Percentiles rank a stretch among this genome's conserved stretches.
Conservation (phyloP, 1,284 basidiomycete species). For the Rhizoctonia solani region DNA sequence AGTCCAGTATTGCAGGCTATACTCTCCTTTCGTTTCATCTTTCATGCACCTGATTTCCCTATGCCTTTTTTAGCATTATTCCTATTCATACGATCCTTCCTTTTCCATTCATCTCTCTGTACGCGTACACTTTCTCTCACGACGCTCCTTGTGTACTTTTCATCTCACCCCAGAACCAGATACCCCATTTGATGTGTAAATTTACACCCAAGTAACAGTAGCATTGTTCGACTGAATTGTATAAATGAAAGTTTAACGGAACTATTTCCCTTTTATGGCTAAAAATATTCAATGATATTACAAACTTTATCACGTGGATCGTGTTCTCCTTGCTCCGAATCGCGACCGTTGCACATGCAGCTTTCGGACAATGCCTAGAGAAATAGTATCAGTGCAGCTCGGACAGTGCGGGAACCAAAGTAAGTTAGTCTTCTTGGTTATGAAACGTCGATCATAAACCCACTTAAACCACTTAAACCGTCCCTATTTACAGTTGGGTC, state of each 20-base stretch:
- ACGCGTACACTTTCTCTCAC: constrained; percentile 11
- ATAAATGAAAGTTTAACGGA: neutral
- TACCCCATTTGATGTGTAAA: constrained; percentile 14
- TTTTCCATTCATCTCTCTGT: neutral
- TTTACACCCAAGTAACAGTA: constrained; percentile 12
- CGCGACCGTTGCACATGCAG: neutral
- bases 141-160: constrained; percentile 7
- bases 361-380: constrained; percentile 68
- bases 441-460: constrained; percentile 17
- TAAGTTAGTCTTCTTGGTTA: constrained; percentile 49
- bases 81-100: constrained; percentile 21
- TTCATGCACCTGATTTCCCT: neutral
- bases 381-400: constrained; percentile 85
- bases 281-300: neutral
- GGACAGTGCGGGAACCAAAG: constrained; percentile 98
- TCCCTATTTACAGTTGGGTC: constrained; percentile 68
- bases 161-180: neutral
- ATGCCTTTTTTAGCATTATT: constrained; percentile 14
- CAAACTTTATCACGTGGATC: constrained; percentile 12
- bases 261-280: neutral
- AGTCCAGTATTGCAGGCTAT: constrained; percentile 21
- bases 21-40: constrained; percentile 4
- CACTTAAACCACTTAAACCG: constrained; percentile 39
- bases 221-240: constrained; percentile 22
- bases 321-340: constrained; percentile 4